A percentile compares a stretch with the other conserved stretches of the same genome.
Conservation (phyloP, 1,139 yeast species). For the Arxiozyma heterogenica region DNA sequence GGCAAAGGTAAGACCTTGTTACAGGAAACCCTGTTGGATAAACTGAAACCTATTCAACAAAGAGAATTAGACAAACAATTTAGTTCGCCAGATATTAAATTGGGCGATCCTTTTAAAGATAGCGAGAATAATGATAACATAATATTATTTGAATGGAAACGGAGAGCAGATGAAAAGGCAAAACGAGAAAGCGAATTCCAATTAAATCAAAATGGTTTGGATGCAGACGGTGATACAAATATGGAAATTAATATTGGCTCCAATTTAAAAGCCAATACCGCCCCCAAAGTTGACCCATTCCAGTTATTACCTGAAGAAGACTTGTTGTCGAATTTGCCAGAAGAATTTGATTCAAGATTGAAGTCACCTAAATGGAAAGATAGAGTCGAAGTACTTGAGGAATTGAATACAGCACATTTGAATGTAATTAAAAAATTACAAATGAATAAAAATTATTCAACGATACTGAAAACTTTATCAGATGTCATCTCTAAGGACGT, state of each 20-base stretch:
- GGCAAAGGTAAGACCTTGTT: conserved; percentile 44
- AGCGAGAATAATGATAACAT: conserved; percentile 8
- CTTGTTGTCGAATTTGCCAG: conserved; percentile 57
- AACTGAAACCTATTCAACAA: conserved; percentile 85
- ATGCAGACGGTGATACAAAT: conserved; percentile 35
- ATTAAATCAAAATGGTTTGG: conserved; percentile 11
- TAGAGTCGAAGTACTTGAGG: conserved; percentile 77
- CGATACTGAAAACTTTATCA: conserved; percentile 51
- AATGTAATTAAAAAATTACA: conserved; percentile 38
- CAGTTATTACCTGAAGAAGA: conserved; percentile 51
- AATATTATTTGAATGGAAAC: conserved; percentile 8
- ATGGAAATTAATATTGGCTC: conserved; percentile 31
- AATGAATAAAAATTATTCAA: conserved; percentile 47
- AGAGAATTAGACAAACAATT: conserved; percentile 70
- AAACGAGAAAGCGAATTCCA: conserved; percentile 18
- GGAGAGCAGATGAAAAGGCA: conserved; percentile 8
- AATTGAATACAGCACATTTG: conserved; percentile 42
- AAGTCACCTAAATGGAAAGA: conserved; percentile 81
- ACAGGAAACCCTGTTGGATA: conserved; percentile 51
- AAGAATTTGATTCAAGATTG: conserved; percentile 40
- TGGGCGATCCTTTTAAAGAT: conserved; percentile 6
- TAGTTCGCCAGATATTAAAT: conserved; percentile 12
- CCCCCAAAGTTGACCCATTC: conserved; percentile 39
- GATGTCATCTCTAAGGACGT: conserved; percentile 73
- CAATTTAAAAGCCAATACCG: not conserved